Evolutionary conservation across 139 green algal species (phyloP).

Genomic region (Zygnema cylindricum): DNA sequence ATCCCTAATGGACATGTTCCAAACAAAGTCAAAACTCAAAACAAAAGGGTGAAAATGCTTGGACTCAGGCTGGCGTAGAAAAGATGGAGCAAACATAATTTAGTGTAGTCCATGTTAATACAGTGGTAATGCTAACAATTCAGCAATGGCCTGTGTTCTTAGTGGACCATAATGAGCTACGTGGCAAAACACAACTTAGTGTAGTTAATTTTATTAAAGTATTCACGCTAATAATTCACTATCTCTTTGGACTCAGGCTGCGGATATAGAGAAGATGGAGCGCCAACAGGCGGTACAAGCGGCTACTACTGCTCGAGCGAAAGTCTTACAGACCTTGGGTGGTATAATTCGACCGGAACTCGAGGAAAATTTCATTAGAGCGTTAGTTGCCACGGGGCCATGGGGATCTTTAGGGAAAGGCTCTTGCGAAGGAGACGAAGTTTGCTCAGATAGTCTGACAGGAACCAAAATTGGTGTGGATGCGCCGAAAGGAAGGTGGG

Average conservation of each 20-base stretch:
- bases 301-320: constrained; percentile 14
- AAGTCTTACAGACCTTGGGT: neutral
- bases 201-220: neutral
- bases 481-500: neutral
- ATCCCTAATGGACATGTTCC: no score
- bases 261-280: constrained; percentile 16
- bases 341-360: neutral
- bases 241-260: constrained; percentile 32
- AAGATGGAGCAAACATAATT: no score
- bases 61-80: no score
- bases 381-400: neutral
- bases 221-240: no score
- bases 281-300: constrained; percentile 11
- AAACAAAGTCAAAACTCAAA: no score
- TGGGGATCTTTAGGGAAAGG: neutral
- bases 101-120: no score
- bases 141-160: constrained; percentile 13
- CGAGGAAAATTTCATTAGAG: neutral
- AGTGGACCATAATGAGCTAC: neutral
- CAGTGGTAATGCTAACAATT: no score
- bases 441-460: neutral
- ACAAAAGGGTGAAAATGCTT: no score
- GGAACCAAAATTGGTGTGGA: constrained; percentile 5
- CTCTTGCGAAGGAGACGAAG: neutral
- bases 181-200: no score